A percentile compares a stretch with the other conserved stretches of the same genome.
Evolutionary conservation across 495 filamentous ascomycete species (phyloP).

Genomic region (Penicillium antarcticum): DNA sequence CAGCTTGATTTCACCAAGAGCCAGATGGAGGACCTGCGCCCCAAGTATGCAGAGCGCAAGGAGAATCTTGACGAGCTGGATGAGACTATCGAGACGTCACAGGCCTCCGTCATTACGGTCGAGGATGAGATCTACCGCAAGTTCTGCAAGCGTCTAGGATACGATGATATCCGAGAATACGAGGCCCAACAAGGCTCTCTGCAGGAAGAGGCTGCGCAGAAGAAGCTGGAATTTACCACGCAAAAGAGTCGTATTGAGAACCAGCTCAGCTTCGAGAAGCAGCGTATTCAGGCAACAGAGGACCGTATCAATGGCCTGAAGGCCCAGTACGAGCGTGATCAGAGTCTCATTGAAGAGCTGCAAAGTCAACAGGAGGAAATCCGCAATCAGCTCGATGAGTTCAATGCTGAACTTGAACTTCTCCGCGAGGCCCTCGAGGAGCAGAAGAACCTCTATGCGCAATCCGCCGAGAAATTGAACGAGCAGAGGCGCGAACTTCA

Average conservation of each 20-base stretch:
- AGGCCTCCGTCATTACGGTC: conserved; percentile 75
- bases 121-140: conserved; percentile 84
- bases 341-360: conserved; percentile 63
- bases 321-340: conserved; percentile 60
- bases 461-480: conserved; percentile 72
- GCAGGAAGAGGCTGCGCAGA: conserved; percentile 83
- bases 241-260: conserved; percentile 81
- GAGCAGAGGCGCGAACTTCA: conserved; percentile 80
- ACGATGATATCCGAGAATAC: conserved; percentile 85
- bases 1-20: conserved; percentile 70
- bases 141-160: conserved; percentile 86
- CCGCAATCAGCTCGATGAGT: conserved; percentile 66
- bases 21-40: conserved; percentile 69
- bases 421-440: conserved; percentile 68
- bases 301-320: conserved; percentile 68
- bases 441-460: conserved; percentile 59
- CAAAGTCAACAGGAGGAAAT: conserved; percentile 69
- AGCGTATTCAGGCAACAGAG: conserved; percentile 62
- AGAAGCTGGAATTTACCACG: conserved; percentile 77
- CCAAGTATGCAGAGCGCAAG: conserved; percentile 72
- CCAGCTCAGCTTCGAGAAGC: conserved; percentile 72
- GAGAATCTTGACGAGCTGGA: conserved; percentile 64
- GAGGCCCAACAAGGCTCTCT: conserved; percentile 87
- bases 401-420: conserved; percentile 72
- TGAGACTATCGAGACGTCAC: conserved; percentile 60